phyloP scores from a whole-genome alignment of 345 rosid species.

The Acer yangbiense region DNA sequence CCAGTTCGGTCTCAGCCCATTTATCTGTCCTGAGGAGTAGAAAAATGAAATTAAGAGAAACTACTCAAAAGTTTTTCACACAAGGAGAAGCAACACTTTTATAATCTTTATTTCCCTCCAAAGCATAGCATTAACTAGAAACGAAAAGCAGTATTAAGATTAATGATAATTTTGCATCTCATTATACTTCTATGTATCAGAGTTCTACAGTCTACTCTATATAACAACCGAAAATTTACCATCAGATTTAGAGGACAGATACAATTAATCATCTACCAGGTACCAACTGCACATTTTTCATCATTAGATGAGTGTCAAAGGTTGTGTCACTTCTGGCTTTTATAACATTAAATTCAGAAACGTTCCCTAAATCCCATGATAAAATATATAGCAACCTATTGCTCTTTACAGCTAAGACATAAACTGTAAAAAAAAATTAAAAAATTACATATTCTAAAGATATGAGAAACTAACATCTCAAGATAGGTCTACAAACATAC shows the following conservation, averaged over 20 bases:
- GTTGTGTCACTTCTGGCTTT: neutral
- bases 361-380: neutral
- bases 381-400: neutral
- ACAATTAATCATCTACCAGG: neutral
- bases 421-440: neutral
- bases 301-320: neutral
- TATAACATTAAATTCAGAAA: neutral
- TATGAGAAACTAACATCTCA: slow-evolving; percentile 2
- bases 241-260: neutral
- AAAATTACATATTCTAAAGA: neutral
- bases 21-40: slow-evolving; percentile 91
- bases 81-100: neutral
- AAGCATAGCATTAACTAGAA: neutral
- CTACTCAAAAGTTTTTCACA: slow-evolving; percentile 3
- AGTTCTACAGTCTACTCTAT: neutral
- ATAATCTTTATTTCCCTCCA: neutral
- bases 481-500: neutral
- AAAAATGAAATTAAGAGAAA: slow-evolving; percentile 22
- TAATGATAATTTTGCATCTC: neutral
- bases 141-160: neutral
- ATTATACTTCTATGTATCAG: neutral
- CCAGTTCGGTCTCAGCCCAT: slow-evolving; percentile 99
- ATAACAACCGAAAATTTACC: neutral
- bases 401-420: neutral
- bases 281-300: neutral